Conservation (phyloP, 306 rosid species). For the Sicyos baderoa region DNA sequence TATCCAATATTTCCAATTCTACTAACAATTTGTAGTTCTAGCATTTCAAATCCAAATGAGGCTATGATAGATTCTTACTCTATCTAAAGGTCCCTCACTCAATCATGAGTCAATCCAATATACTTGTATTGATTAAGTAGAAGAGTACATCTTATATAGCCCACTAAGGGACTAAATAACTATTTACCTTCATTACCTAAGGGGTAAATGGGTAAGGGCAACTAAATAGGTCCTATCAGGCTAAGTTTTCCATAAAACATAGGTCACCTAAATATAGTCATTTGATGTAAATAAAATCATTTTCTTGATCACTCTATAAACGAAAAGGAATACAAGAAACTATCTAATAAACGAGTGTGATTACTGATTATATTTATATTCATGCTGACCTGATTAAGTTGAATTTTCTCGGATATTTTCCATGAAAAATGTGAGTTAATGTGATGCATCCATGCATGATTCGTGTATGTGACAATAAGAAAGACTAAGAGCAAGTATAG, state of each 20-base stretch:
- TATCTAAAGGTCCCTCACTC: too few species aligned
- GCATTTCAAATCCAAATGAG: background rate
- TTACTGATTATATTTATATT: background rate
- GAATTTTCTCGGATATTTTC: background rate
- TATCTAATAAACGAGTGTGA: background rate
- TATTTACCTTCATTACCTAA: too few species aligned
- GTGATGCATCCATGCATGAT: conserved; percentile 4
- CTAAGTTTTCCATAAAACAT: conserved; percentile 1
- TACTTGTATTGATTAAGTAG: too few species aligned
- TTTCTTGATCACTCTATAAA: background rate
- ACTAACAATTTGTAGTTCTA: conserved; percentile 8
- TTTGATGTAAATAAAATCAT: background rate
- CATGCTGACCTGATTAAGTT: background rate
- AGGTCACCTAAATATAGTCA: background rate
- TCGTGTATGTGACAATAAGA: background rate
- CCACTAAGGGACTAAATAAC: too few species aligned
- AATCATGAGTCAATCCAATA: too few species aligned
- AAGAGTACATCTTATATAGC: too few species aligned
- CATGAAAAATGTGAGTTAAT: background rate
- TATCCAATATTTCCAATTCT: background rate
- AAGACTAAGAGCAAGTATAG: conserved; percentile 12
- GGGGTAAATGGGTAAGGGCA: too few species aligned
- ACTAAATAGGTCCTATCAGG: too few species aligned
- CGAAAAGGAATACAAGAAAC: background rate
- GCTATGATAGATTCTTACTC: too few species aligned